A percentile compares a stretch with the other conserved stretches of the same genome.
Conservation (phyloP, 202 grass and related monocot species). For the Digitaria exilis region DNA sequence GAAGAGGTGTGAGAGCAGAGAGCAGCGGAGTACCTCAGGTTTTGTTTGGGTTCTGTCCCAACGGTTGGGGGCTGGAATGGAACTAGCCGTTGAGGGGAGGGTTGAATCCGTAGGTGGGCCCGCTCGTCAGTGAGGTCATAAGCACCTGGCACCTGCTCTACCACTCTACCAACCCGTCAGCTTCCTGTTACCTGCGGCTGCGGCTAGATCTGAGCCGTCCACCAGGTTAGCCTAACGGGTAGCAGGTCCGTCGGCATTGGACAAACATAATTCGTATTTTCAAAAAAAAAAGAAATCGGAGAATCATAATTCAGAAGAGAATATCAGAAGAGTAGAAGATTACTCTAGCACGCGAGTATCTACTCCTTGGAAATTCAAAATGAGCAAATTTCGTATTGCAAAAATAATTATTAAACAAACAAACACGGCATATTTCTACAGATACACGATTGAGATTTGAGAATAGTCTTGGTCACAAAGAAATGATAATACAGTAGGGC, state of each 20-base stretch:
- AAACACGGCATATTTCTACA: background rate
- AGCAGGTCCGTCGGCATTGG: too few relatives aligned
- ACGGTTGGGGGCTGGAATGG: constrained; percentile 32
- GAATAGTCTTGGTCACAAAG: background rate
- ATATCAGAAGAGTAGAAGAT: too few relatives aligned
- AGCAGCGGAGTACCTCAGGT: background rate
- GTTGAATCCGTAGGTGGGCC: constrained; percentile 7
- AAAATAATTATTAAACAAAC: background rate
- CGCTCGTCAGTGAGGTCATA: background rate
- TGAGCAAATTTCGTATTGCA: background rate
- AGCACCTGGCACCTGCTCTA: too few relatives aligned
- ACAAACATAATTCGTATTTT: too few relatives aligned
- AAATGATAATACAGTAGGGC: background rate
- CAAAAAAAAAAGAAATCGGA: too few relatives aligned
- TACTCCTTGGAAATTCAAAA: background rate
- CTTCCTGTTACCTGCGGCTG: background rate
- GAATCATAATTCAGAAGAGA: background rate
- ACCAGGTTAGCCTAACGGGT: too few relatives aligned
- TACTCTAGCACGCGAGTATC: background rate
- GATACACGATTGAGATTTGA: background rate
- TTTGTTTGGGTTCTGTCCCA: constrained; percentile 44
- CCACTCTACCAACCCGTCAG: background rate
- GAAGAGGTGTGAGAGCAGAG: background rate
- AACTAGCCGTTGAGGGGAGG: constrained; percentile 56
- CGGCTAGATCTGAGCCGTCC: background rate